These are phyloP conservation scores for Pseudocercospora crystallina DNA, from an alignment of 2,329 filamentous ascomycete genomes.

Conservation along the genomic window DNA sequence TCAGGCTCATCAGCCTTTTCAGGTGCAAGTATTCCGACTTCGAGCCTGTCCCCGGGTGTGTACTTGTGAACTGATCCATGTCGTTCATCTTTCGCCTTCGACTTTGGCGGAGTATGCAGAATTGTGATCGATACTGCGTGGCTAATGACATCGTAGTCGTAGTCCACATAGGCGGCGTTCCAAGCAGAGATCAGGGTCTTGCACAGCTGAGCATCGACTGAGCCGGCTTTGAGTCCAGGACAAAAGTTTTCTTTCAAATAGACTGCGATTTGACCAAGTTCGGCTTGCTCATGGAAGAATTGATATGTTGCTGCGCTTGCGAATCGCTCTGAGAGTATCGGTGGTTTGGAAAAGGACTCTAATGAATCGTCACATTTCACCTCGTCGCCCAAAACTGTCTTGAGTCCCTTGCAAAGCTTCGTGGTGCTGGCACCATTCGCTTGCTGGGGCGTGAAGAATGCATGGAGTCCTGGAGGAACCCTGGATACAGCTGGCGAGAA, in stretches of 20 bases:
- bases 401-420: constrained; percentile 59
- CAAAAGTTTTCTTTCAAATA: constrained; percentile 5
- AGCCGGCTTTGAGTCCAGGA: constrained; percentile 31
- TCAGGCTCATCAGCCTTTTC: constrained; percentile 64
- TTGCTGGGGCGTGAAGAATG: constrained; percentile 67
- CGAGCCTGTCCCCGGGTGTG: constrained; percentile 48
- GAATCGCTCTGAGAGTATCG: constrained; percentile 58
- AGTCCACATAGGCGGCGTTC: constrained; percentile 58
- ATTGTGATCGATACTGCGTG: constrained; percentile 60
- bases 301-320: constrained; percentile 65
- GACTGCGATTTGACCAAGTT: constrained; percentile 51
- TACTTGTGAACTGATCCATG: constrained; percentile 4
- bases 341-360: constrained; percentile 40
- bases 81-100: neutral
- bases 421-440: constrained; percentile 25
- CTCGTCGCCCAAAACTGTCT: constrained; percentile 54
- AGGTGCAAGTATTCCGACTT: constrained; percentile 75
- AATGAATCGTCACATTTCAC: constrained; percentile 52
- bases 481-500: constrained; percentile 72
- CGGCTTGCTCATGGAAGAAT: constrained; percentile 66
- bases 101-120: constrained; percentile 6
- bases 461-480: constrained; percentile 76
- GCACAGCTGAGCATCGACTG: constrained; percentile 13
- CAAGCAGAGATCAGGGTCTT: constrained; percentile 8
- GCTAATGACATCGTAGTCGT: constrained; percentile 72